Evolutionary conservation across 305 asterid species (phyloP), one percentile per base, ranked within the genome.

Genomic region (Fraxinus paxiana): DNA sequence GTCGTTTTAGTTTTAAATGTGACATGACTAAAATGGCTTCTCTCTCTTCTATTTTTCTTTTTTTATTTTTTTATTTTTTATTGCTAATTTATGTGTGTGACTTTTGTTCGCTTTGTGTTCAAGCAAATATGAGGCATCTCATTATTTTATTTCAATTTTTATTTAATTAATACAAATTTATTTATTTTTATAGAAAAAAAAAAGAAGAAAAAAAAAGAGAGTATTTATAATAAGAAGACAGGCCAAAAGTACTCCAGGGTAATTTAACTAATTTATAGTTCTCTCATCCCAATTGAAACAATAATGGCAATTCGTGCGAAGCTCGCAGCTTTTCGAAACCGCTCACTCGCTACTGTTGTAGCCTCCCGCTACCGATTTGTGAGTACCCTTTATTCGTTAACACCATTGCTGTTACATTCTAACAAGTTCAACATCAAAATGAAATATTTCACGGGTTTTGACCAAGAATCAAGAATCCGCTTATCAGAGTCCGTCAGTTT

Each of bases 291-390:
- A 7, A 22, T 61, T 24, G 15, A 31, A 13, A 33, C 17, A 31
- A 61, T 34, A 0, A 88, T 91, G 94, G 87, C 86, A 51, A 81
- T 83, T 74, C 84, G 88, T 6, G 82, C 87, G 63, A 76, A 89
- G 80, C 77, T 92, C 87, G 87, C 88, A 79, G 88, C 88, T 67
- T 78, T 88, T 84, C 86, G 90, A 78, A 86, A 75, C 35, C 87
- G 79, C 20, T 86, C 92, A 2, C 43, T 81, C 75, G 75, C 84
- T 78, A 43, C 85, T 48, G 87, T 84, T n/a, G 33, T 85, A 15
- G 9, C 77, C 72, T 59, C 80, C 76, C 59, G 26, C 26, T 82
- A 85, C 33, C 90, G 96, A 87, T 87, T 84, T 69, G 97, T 93
- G 87, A 89, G 92, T 65, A 48, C 73, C 37, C 69, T 15, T 37